Base-by-base conservation (phyloP, 768 basidiomycete genomes). In the Leccinum subtestaceum region DNA sequence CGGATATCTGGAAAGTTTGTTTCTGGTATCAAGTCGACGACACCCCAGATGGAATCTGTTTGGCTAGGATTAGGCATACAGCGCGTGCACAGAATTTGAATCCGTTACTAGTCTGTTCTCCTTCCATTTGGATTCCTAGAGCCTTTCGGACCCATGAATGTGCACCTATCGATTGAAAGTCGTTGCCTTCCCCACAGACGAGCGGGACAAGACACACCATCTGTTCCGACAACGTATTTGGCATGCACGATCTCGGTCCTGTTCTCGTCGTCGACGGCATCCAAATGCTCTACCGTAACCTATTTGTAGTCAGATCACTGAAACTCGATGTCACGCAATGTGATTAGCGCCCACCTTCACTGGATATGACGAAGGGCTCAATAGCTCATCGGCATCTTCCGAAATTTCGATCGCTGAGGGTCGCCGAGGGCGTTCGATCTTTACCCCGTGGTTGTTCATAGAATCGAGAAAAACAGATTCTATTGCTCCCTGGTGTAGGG, bases 1-100 rank as follows among this genome's bases (percentile, higher is more conserved):
- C 51, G 51, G 8, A 52, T 52, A 36, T 52, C 51, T 17, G 51
- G 51, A 52, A 52, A 52, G 21, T 36, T 32, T 52, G 51, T 52
- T 4, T 36, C 51, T 34, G 32, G 32, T 13, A 34, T 23, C 51
- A 52, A 19, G 31, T 52, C 51, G 13, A 52, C 32, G 15, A 36
- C 51, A 23, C 32, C 51, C 51, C 51, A 52, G 34, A 52, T 36
- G 9, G 34, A 52, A 1, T 52, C 51, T 52, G 21, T 52, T 21
- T 3, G 8, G 29, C 19, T 45, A 45, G 15, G 7, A 36, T 52
- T 11, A 52, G 32, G 8, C 32, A 34, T 12, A n/a, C 9, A 10
- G 17, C 51, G 5, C 7, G 34, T 7, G 19, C 43, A 19, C 31
- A 36, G 7, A 23, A 13, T 34, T 21, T 7, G 21, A 21, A 15